Percentiles rank a stretch among this genome's conserved stretches.
Evolutionary conservation across 2,329 filamentous ascomycete species (phyloP).

Genomic region (Microsporum canis): DNA sequence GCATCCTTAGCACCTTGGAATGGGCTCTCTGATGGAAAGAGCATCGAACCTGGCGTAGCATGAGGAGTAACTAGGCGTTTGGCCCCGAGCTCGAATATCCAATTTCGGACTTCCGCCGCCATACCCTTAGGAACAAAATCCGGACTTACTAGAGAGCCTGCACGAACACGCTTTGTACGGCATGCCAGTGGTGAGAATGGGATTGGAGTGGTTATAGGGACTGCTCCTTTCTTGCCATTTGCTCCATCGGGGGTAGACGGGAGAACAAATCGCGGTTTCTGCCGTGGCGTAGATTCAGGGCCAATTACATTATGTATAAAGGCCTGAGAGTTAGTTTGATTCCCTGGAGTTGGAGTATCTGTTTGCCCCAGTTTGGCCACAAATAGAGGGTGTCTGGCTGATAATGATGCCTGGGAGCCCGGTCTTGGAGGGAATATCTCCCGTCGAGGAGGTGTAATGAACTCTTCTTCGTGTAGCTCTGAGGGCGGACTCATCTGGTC

Average conservation of each 20-base stretch:
- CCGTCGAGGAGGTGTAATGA: neutral
- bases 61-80: constrained; percentile 14
- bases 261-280: constrained; percentile 29
- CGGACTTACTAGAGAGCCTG: constrained; percentile 13
- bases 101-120: constrained; percentile 32
- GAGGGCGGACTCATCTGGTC: constrained; percentile 1
- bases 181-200: constrained; percentile 28
- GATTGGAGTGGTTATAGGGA: constrained; percentile 6
- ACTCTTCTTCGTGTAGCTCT: constrained; percentile 10
- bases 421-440: neutral
- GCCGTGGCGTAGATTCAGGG: constrained; percentile 10
- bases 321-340: neutral
- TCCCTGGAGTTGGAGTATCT: neutral
- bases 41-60: neutral
- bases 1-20: neutral
- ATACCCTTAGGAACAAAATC: constrained; percentile 29
- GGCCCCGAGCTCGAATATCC: constrained; percentile 30
- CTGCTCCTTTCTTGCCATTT: neutral
- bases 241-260: constrained; percentile 23
- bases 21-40: neutral
- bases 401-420: neutral
- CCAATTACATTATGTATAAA: neutral
- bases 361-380: neutral
- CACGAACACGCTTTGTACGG: constrained; percentile 9
- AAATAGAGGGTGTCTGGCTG: neutral